Evolutionary conservation across 768 basidiomycete species (phyloP).

Genomic region (Leucocoprinus leucothites): DNA sequence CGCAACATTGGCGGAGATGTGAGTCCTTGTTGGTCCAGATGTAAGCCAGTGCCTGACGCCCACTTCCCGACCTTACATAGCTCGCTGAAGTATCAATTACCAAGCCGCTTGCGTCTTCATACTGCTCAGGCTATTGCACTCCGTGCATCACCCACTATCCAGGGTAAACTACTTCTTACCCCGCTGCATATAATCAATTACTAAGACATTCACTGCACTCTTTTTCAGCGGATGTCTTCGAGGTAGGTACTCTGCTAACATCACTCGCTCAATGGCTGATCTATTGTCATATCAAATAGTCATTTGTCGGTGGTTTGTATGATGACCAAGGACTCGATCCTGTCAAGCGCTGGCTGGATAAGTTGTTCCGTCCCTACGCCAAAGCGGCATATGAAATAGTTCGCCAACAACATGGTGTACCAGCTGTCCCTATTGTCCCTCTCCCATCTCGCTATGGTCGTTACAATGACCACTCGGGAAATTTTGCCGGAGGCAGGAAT

Average conservation of each 20-base stretch:
- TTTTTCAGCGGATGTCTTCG: constrained; percentile 71
- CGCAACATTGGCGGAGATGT: constrained; percentile 70
- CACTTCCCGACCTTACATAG: constrained; percentile 27
- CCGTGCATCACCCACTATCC: constrained; percentile 64
- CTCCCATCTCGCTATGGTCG: not conserved
- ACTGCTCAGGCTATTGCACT: constrained; percentile 72
- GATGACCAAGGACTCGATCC: constrained; percentile 61
- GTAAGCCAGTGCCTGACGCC: constrained; percentile 6
- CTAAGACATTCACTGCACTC: not conserved
- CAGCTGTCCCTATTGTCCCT: constrained; percentile 31
- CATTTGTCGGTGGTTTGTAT: constrained; percentile 79
- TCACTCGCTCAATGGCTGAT: not conserved
- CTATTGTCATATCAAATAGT: constrained; percentile 34
- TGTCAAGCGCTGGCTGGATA: constrained; percentile 56
- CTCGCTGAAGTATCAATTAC: constrained; percentile 63
- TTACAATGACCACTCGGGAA: constrained; percentile 9
- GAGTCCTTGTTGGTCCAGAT: constrained; percentile 17
- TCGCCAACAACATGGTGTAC: constrained; percentile 65
- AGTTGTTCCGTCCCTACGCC: constrained; percentile 63
- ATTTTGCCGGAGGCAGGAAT: not conserved
- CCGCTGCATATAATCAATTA: constrained; percentile 4
- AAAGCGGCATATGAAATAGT: constrained; percentile 59
- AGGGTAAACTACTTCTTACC: constrained; percentile 44
- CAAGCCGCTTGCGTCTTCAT: constrained; percentile 60
- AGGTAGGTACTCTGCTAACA: constrained; percentile 41